These are phyloP conservation scores for Friedmanniomyces endolithicus DNA, from an alignment of 495 filamentous ascomycete genomes.

Conservation along the genomic window DNA sequence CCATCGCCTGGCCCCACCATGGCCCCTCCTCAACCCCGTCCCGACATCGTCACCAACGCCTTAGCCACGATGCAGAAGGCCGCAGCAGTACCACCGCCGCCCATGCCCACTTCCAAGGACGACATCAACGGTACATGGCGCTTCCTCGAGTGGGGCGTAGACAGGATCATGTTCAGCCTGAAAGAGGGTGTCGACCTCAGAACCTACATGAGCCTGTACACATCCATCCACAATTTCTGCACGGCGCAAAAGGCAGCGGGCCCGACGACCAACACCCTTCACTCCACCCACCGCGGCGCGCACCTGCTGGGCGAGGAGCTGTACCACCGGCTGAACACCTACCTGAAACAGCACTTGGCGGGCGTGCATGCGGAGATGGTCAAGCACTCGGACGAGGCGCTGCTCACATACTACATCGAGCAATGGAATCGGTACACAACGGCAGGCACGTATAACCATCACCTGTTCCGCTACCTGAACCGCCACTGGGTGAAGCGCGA, in stretches of 20 bases:
- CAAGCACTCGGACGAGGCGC: constrained; percentile 72
- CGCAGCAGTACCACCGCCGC: constrained; percentile 5
- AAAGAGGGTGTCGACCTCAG: constrained; percentile 86
- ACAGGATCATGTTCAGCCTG: constrained; percentile 83
- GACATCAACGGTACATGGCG: constrained; percentile 44
- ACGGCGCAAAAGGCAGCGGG: constrained; percentile 85
- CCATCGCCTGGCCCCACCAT: neutral
- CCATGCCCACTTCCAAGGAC: constrained; percentile 20
- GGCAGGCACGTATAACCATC: constrained; percentile 91
- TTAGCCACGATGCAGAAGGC: constrained; percentile 10
- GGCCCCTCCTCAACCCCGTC: neutral
- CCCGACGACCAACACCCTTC: constrained; percentile 29
- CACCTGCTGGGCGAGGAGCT: constrained; percentile 93
- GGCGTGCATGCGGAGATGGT: constrained; percentile 55
- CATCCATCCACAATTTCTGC: constrained; percentile 97
- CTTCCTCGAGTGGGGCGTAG: constrained; percentile 75
- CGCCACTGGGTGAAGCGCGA: constrained; percentile 98
- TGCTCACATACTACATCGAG: constrained; percentile 88
- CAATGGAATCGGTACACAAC: constrained; percentile 95
- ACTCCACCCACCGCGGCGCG: constrained; percentile 60
- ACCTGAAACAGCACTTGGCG: constrained; percentile 63
- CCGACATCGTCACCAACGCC: neutral
- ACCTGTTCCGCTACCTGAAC: constrained; percentile 93
- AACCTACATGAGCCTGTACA: constrained; percentile 95
- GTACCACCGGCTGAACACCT: constrained; percentile 77